Conservation (phyloP, 2,329 filamentous ascomycete species). For the Alternaria dauci region DNA sequence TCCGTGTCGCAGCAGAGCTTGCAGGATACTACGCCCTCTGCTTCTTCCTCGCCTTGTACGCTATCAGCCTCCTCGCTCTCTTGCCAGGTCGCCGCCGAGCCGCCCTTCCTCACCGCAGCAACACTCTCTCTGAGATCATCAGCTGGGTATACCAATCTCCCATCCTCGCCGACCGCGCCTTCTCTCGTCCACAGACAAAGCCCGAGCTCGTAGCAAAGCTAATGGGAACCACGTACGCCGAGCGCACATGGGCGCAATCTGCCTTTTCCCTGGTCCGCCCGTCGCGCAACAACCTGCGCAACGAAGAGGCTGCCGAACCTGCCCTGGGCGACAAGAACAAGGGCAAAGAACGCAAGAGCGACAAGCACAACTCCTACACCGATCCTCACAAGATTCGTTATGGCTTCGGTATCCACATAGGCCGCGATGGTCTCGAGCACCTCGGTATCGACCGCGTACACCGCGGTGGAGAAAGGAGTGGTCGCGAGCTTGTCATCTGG, state of each 20-base stretch:
- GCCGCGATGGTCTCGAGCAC: constrained; percentile 67
- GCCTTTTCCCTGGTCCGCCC: constrained; percentile 43
- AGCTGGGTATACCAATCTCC: constrained; percentile 79
- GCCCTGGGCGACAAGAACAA: constrained; percentile 27
- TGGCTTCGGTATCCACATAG: constrained; percentile 65
- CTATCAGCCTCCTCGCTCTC: constrained; percentile 65
- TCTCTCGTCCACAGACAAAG: constrained; percentile 72
- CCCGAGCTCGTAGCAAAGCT: constrained; percentile 74
- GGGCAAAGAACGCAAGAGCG: constrained; percentile 18
- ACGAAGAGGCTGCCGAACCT: constrained; percentile 32
- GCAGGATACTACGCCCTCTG: constrained; percentile 78
- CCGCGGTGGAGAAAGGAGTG: constrained; percentile 45
- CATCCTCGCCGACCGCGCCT: constrained; percentile 75
- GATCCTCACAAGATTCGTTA: constrained; percentile 55
- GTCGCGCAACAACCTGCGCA: constrained; percentile 37
- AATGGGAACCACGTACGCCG: constrained; percentile 63
- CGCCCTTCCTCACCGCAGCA: constrained; percentile 76
- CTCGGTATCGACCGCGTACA: constrained; percentile 66
- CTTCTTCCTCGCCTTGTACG: constrained; percentile 74
- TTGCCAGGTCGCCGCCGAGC: constrained; percentile 68
- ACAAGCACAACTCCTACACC: constrained; percentile 40
- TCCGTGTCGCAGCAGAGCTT: constrained; percentile 72
- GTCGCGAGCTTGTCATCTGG: constrained; percentile 48
- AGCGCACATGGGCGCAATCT: constrained; percentile 45
- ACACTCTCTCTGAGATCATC: constrained; percentile 77